Conservation (phyloP, 1,284 basidiomycete species). For the Rhodotorula sp. region DNA sequence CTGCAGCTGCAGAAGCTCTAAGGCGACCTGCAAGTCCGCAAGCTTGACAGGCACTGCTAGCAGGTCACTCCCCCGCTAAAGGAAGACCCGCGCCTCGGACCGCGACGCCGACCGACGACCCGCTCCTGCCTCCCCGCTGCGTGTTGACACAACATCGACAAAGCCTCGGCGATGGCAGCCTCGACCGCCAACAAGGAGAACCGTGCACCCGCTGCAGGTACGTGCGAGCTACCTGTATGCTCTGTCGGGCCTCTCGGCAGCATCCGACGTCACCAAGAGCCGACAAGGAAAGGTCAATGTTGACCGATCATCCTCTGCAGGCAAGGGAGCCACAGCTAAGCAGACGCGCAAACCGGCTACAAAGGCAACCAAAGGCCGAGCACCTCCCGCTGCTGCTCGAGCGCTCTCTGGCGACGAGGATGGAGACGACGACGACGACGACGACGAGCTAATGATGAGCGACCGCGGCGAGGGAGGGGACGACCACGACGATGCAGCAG, state of each 20-base stretch:
- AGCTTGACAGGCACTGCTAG: background rate
- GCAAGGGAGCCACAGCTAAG: background rate
- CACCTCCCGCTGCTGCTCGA: background rate
- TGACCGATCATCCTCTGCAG: background rate
- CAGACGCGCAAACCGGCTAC: background rate
- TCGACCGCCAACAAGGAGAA: conserved; percentile 16
- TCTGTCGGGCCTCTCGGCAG: too few species aligned
- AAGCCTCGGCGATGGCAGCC: background rate
- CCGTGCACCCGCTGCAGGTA: background rate
- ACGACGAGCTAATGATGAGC: conserved; percentile 1
- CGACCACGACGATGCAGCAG: background rate
- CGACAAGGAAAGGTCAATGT: too few species aligned
- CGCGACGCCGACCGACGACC: background rate
- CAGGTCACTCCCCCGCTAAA: background rate
- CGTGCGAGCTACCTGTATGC: too few species aligned
- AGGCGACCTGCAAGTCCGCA: background rate
- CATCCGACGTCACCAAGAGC: too few species aligned
- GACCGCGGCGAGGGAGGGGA: background rate
- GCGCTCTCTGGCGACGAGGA: background rate
- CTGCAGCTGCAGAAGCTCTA: too few species aligned
- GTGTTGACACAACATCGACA: background rate
- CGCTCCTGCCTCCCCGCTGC: background rate
- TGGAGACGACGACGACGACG: conserved; percentile 2
- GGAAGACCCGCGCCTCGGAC: background rate
- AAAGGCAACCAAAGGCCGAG: background rate